Conservation (phyloP, 192 early-diverging fungal species). For the Umbelopsis sp. region DNA sequence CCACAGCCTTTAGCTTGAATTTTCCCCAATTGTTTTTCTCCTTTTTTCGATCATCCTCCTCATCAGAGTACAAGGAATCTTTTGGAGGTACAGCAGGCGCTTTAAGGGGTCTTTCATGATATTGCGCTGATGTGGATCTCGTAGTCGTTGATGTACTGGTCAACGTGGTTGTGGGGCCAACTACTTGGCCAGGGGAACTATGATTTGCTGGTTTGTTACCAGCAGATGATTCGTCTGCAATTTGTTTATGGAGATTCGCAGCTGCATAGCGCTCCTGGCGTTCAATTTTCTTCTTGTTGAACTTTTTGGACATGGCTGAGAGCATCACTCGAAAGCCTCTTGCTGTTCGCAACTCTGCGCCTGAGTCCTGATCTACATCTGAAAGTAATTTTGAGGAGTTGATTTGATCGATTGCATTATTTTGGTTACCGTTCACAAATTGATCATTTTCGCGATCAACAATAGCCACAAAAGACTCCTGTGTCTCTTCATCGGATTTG, state of each 20-base stretch:
- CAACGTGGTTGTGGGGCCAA: slow-evolving; percentile 27
- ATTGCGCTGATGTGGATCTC: slow-evolving; percentile 7
- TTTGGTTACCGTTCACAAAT: not conserved
- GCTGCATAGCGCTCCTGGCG: slow-evolving; percentile 27
- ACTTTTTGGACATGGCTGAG: slow-evolving; percentile 53
- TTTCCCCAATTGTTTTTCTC: slow-evolving; percentile 24
- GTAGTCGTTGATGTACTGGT: slow-evolving; percentile 24
- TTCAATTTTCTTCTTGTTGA: slow-evolving; percentile 41
- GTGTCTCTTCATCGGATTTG: slow-evolving; percentile 34
- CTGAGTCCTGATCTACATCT: not conserved
- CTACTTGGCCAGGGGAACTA: not conserved
- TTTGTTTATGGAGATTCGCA: not conserved
- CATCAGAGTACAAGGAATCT: not conserved
- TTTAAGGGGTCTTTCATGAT: slow-evolving; percentile 6
- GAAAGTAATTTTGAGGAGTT: not conserved
- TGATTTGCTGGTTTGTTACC: slow-evolving; percentile 1
- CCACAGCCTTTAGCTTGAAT: slow-evolving; percentile 12
- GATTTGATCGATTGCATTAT: not conserved
- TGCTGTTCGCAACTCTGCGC: not conserved
- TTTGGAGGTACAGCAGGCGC: slow-evolving; percentile 6
- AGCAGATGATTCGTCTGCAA: slow-evolving; percentile 5
- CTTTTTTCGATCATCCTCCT: slow-evolving; percentile 12
- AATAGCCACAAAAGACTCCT: slow-evolving; percentile 39
- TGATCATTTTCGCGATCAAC: slow-evolving; percentile 18
- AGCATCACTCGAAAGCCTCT: slow-evolving; percentile 48